phyloP scores from a whole-genome alignment of 169 alveolate species.

The Cryptosporidium muris region DNA sequence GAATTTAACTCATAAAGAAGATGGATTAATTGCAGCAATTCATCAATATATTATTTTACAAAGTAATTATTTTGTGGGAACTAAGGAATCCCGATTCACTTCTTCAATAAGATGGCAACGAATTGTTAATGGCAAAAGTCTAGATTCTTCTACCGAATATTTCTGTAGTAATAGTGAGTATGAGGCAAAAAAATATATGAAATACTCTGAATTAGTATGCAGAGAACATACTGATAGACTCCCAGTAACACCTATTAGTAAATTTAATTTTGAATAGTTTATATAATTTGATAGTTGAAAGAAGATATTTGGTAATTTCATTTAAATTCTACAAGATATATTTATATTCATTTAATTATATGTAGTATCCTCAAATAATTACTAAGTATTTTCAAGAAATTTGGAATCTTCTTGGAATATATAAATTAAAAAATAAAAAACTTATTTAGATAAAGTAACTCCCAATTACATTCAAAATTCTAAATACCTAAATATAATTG shows the following conservation, averaged over 20 bases:
- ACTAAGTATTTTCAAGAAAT: too few species aligned
- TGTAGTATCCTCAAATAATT: too few species aligned
- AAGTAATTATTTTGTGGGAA: constrained; percentile 53
- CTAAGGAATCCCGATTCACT: constrained; percentile 64
- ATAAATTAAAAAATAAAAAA: too few species aligned
- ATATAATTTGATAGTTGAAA: not conserved
- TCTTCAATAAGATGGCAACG: constrained; percentile 46
- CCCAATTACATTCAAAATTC: too few species aligned
- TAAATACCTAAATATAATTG: too few species aligned
- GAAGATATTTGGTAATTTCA: too few species aligned
- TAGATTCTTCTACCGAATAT: not conserved
- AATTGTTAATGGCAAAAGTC: constrained; percentile 1
- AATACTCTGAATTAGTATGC: constrained; percentile 4
- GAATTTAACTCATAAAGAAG: not conserved
- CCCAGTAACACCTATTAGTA: constrained; percentile 1
- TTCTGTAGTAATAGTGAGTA: constrained; percentile 25
- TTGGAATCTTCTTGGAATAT: too few species aligned
- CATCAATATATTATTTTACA: constrained; percentile 37
- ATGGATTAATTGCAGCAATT: constrained; percentile 59
- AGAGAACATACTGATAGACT: constrained; percentile 57
- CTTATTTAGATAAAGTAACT: too few species aligned
- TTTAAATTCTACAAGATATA: too few species aligned
- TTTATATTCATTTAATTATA: too few species aligned
- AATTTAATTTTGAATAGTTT: not conserved
- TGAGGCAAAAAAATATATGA: not conserved